Evolutionary conservation across 208 protist genomes (phyloP).

Genomic region (Crithidia fasciculata): DNA sequence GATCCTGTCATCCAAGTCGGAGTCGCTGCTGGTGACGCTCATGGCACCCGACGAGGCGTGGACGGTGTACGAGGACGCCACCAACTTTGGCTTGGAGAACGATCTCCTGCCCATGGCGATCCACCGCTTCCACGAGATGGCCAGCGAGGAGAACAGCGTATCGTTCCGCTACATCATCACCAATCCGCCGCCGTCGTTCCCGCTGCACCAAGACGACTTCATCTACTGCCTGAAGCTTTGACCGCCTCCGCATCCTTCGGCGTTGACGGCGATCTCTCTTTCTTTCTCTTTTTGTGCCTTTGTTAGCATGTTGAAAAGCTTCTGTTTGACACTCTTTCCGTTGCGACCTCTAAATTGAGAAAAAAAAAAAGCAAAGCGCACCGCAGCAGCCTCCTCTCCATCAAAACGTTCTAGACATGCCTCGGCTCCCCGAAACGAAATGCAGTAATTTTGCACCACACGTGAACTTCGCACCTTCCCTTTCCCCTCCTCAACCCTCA

Average conservation of each 20-base stretch:
- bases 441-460: too few species aligned
- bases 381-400: too few species aligned
- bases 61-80: slow-evolving; percentile 31
- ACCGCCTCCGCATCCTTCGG: not conserved
- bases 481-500: too few species aligned
- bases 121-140: slow-evolving; percentile 35
- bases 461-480: too few species aligned
- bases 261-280: too few species aligned
- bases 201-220: slow-evolving; percentile 32
- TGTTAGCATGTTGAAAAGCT: too few species aligned
- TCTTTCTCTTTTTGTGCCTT: too few species aligned
- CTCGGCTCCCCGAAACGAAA: too few species aligned
- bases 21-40: slow-evolving; percentile 37
- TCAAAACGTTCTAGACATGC: too few species aligned
- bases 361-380: too few species aligned
- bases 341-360: too few species aligned
- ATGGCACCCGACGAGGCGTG: slow-evolving; percentile 28
- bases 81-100: slow-evolving; percentile 32
- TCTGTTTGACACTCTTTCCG: too few species aligned
- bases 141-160: slow-evolving; percentile 11
- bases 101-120: slow-evolving; percentile 41
- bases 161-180: slow-evolving; percentile 52
- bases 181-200: slow-evolving; percentile 42
- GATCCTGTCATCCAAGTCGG: slow-evolving; percentile 32
- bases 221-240: slow-evolving; percentile 45